Evolutionary conservation across 2,329 filamentous ascomycete genomes (phyloP).

Genomic region (Rhytidhysteron rufulum): DNA sequence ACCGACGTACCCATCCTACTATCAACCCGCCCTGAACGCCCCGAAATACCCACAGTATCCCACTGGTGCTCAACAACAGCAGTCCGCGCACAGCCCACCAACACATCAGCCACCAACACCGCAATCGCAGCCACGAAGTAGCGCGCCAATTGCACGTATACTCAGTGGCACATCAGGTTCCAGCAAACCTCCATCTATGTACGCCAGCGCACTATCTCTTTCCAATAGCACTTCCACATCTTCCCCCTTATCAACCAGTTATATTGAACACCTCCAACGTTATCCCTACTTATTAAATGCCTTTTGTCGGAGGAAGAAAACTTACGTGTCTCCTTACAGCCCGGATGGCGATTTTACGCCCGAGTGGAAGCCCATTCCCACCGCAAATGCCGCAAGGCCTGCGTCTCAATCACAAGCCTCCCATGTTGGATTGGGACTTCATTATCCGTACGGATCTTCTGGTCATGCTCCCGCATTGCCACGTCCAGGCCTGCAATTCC

Average conservation of each 20-base stretch:
- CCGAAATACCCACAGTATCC: constrained; percentile 14
- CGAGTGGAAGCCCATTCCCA: constrained; percentile 34
- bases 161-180: constrained; percentile 26
- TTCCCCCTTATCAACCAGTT: constrained; percentile 30
- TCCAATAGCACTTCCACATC: constrained; percentile 33
- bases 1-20: constrained; percentile 17
- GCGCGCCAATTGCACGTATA: constrained; percentile 29
- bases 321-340: constrained; percentile 47
- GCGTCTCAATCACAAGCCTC: constrained; percentile 8
- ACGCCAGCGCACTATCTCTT: constrained; percentile 33
- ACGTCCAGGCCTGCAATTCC: constrained; percentile 36
- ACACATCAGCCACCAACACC: constrained; percentile 13
- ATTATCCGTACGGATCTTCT: constrained; percentile 4
- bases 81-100: constrained; percentile 10
- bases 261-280: constrained; percentile 41
- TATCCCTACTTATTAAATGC: constrained; percentile 46
- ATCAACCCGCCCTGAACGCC: constrained; percentile 11
- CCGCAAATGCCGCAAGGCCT: constrained; percentile 14
- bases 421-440: constrained; percentile 9
- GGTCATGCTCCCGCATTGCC: constrained; percentile 4
- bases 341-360: constrained; percentile 39
- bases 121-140: constrained; percentile 23
- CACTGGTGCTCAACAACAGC: constrained; percentile 3
- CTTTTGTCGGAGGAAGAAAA: constrained; percentile 42
- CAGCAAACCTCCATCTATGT: constrained; percentile 33